Percentiles rank a stretch among this genome's conserved stretches.
These are phyloP conservation scores for Halophytophthora batemanensis DNA, from an alignment of 352 stramenopile species.

Conservation along the genomic window DNA sequence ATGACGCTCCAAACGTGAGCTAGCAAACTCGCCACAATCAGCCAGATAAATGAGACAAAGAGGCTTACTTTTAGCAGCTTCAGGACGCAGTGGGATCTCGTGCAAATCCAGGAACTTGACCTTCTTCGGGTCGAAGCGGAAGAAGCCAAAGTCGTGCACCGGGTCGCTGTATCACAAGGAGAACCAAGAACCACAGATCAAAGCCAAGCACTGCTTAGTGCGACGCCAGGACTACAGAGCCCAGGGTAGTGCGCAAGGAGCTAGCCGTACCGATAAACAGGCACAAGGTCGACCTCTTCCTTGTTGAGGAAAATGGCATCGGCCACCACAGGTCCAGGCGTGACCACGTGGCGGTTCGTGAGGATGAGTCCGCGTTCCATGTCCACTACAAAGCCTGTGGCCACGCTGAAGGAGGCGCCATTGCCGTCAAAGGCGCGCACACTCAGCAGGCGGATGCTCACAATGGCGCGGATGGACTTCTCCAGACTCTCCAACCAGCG, in stretches of 20 bases:
- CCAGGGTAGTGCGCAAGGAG: too few species aligned
- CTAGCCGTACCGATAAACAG: slow-evolving; percentile 73
- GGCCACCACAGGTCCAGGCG: slow-evolving; percentile 78
- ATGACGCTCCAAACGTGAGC: too few species aligned
- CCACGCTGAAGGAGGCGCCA: slow-evolving; percentile 80
- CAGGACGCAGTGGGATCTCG: slow-evolving; percentile 85
- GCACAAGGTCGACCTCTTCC: slow-evolving; percentile 89
- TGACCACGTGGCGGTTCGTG: slow-evolving; percentile 92
- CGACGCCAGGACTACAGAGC: too few species aligned
- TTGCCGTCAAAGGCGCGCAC: slow-evolving; percentile 89
- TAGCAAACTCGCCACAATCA: too few species aligned
- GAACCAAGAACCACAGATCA: too few species aligned
- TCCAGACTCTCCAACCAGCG: slow-evolving; percentile 73
- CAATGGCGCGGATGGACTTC: slow-evolving; percentile 72
- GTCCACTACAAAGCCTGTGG: slow-evolving; percentile 92
- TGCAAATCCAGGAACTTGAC: slow-evolving; percentile 86
- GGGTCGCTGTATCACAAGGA: slow-evolving; percentile 63
- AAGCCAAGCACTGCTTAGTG: too few species aligned
- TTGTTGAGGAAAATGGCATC: slow-evolving; percentile 94
- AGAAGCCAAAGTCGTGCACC: slow-evolving; percentile 93
- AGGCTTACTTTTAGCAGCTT: slow-evolving; percentile 68
- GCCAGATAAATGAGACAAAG: background rate
- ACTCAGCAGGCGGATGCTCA: slow-evolving; percentile 84
- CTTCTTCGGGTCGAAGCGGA: slow-evolving; percentile 83
- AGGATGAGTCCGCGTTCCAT: slow-evolving; percentile 85